Evolutionary conservation across 148 eudicot genomes (phyloP).

Genomic region (Diospyros kaki): DNA sequence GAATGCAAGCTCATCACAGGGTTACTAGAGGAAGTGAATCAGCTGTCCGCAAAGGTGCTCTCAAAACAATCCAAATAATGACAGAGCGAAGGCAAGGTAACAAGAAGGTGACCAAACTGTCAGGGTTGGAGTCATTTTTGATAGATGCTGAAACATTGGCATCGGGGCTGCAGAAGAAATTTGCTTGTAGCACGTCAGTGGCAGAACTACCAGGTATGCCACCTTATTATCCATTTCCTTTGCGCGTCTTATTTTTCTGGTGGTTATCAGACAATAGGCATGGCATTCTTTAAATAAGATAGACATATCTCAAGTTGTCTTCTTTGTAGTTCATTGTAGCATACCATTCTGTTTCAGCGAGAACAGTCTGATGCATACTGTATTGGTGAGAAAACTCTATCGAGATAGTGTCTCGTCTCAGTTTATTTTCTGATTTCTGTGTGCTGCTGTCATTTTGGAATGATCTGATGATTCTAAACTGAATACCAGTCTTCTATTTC

Average conservation of each 20-base stretch:
- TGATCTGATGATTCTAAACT: too few relatives aligned
- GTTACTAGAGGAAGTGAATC: constrained; percentile 83
- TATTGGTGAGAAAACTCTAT: too few relatives aligned
- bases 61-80: constrained; percentile 72
- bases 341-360: too few relatives aligned
- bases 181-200: constrained; percentile 91
- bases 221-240: background rate
- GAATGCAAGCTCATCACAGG: constrained; percentile 90
- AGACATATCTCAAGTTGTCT: background rate
- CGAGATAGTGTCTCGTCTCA: too few relatives aligned
- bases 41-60: constrained; percentile 69
- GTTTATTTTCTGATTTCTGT: too few relatives aligned
- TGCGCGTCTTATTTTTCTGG: constrained; percentile 10
- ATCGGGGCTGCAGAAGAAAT: constrained; percentile 90
- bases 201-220: constrained; percentile 72
- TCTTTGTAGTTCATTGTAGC: too few relatives aligned
- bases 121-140: constrained; percentile 84
- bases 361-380: too few relatives aligned
- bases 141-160: constrained; percentile 83
- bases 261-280: background rate
- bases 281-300: background rate
- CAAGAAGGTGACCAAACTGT: constrained; percentile 90
- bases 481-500: too few relatives aligned
- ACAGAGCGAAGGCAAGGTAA: constrained; percentile 95
- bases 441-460: too few relatives aligned